Base-by-base conservation (phyloP, 2,329 filamentous ascomycete species). In the Colletotrichum coccodes region DNA sequence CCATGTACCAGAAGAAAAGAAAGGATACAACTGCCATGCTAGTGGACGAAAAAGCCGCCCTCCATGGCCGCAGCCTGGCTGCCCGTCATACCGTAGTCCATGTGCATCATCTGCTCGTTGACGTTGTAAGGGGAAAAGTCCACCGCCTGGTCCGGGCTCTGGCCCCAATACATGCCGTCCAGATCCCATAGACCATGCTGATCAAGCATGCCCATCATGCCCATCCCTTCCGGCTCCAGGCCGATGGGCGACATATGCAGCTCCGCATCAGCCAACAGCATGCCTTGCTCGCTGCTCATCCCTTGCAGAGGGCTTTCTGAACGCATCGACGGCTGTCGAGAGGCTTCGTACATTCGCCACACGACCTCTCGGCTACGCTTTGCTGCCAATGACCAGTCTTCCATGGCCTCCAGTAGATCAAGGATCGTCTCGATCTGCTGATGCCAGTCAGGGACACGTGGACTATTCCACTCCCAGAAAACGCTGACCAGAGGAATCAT, bases 401-500 rank as follows among this genome's bases (percentile, higher is more conserved):
- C 85, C 84, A 92, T 89, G 6, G 85, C 85, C 44, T 90, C 88
- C 14, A 92, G 86, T 47, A 90, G 84, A 65, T 88, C 85, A 7
- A 90, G 83, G 38, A 89, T 84, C 2, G 84, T 85, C 72, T 89
- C 87, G 58, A 90, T 86, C 76, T 89, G 87, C 72, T 83, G 82
- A 72, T 86, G 84, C 84, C 87, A 90, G 71, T 85, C 82, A 14
- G 80, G 75, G 23, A 86, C 82, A 38, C 80, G 80, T 11, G 84
- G 81, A 74, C 80, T 84, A 66, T 83, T 81, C 79, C 82, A 84
- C 76, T 94, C 90, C 83, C 89, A 91, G 77, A 94, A 94, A 14
- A 95, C 83, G 26, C 89, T 91, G 12, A 95, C 87, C 1, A 95
- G 85, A 0, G 92, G 92, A 9, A 95, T 90, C 90, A 95, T 93